These are phyloP conservation scores for Cyphellophora attinorum DNA, from an alignment of 2,329 filamentous ascomycete genomes.

Conservation along the genomic window DNA sequence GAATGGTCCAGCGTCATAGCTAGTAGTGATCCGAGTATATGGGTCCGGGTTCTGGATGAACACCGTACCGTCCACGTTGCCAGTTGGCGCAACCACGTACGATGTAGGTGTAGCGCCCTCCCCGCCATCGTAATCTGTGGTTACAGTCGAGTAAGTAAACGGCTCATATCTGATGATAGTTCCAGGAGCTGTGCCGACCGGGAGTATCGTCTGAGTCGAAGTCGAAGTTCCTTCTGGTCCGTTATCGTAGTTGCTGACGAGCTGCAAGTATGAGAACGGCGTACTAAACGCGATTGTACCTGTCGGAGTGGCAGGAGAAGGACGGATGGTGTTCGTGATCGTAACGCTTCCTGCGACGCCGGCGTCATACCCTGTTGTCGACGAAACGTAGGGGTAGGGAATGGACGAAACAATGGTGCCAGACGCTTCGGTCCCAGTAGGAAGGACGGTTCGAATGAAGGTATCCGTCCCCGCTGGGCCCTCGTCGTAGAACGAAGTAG, in stretches of 20 bases:
- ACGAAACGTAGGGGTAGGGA: not conserved
- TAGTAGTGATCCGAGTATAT: not conserved
- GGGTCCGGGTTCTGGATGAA: not conserved
- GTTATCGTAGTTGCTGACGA: not conserved
- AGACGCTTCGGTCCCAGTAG: not conserved
- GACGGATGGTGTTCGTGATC: not conserved
- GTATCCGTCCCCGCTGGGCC: not conserved
- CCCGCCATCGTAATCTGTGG: constrained; percentile 1
- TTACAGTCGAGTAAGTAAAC: not conserved
- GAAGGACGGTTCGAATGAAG: not conserved
- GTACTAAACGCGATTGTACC: not conserved
- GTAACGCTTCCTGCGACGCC: not conserved
- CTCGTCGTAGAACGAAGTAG: not conserved
- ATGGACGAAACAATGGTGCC: not conserved
- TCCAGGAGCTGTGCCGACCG: not conserved
- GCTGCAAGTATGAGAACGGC: not conserved
- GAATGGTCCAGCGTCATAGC: not conserved
- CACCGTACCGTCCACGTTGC: not conserved
- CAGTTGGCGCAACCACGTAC: not conserved
- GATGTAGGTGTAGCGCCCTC: not conserved
- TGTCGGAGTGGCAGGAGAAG: not conserved
- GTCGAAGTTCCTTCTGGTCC: not conserved
- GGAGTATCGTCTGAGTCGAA: not conserved
- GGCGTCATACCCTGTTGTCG: not conserved
- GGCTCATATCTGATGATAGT: constrained; percentile 1